Evolutionary conservation across 2,329 filamentous ascomycete genomes (phyloP).

Genomic region (Didymella glomerata): DNA sequence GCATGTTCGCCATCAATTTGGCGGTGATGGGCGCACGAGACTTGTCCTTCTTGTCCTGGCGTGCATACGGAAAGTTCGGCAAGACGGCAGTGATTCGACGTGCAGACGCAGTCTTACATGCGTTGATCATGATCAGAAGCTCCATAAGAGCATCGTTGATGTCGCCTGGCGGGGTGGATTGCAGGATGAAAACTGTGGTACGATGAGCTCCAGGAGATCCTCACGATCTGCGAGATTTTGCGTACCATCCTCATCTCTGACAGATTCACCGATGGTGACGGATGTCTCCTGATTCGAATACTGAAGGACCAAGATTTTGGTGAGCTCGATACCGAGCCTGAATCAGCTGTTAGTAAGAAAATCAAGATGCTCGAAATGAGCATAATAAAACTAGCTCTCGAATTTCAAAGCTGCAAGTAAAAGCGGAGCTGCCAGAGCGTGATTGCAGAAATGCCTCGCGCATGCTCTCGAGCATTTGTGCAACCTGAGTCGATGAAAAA

Average conservation of each 20-base stretch:
- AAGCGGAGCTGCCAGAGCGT: neutral
- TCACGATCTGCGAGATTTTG: constrained; percentile 13
- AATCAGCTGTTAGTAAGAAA: constrained; percentile 31
- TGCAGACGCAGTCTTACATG: constrained; percentile 84
- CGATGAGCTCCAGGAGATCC: constrained; percentile 33
- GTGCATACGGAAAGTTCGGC: constrained; percentile 94
- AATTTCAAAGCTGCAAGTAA: neutral
- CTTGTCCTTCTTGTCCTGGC: constrained; percentile 98
- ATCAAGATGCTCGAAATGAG: constrained; percentile 64
- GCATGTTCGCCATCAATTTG: constrained; percentile 96
- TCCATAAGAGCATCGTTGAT: constrained; percentile 99
- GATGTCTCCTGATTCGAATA: constrained; percentile 89
- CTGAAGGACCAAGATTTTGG: constrained; percentile 81
- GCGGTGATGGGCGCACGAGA: constrained; percentile 95
- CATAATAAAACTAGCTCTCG: constrained; percentile 68
- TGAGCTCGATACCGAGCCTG: constrained; percentile 79
- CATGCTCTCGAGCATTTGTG: constrained; percentile 5
- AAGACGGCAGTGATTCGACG: constrained; percentile 94
- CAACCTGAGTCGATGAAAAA: constrained; percentile 2
- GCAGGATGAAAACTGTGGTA: constrained; percentile 83
- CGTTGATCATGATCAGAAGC: constrained; percentile 97
- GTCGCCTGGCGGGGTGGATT: constrained; percentile 92
- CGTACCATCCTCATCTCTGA: constrained; percentile 91
- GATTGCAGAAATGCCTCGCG: neutral
- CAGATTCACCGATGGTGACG: constrained; percentile 94